Evolutionary conservation across 208 protist genomes (phyloP).

Genomic region (Acanthamoeba polyphaga): DNA sequence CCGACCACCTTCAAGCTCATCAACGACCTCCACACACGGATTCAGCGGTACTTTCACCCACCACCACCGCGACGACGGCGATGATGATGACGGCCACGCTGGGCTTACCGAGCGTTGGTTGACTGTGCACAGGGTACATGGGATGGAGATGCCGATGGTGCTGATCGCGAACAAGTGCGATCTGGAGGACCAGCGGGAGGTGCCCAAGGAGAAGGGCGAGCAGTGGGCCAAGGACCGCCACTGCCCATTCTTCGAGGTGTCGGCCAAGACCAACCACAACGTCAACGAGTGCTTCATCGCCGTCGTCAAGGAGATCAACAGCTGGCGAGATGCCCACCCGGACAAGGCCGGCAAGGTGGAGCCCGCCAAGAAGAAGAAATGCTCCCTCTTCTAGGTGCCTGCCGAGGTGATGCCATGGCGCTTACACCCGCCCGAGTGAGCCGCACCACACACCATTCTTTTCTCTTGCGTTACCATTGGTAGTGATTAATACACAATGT

Average conservation of each 20-base stretch:
- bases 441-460: no score
- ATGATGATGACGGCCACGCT: not conserved
- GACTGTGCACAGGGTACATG: not conserved
- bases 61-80: no score
- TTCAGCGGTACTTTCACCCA: not conserved
- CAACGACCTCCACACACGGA: constrained; percentile 16
- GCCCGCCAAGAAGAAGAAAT: constrained; percentile 43
- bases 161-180: constrained; percentile 90
- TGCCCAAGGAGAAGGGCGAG: constrained; percentile 87
- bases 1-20: constrained; percentile 55
- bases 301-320: constrained; percentile 62
- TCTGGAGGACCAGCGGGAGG: constrained; percentile 88
- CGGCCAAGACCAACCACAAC: constrained; percentile 86
- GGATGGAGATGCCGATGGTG: constrained; percentile 80
- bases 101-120: no score
- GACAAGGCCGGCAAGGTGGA: constrained; percentile 2
- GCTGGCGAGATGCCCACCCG: constrained; percentile 2
- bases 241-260: constrained; percentile 87
- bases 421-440: no score
- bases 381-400: not conserved
- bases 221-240: constrained; percentile 81
- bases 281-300: constrained; percentile 85
- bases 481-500: not conserved
- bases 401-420: no score
- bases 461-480: not conserved